Percentiles rank a stretch among this genome's conserved stretches.
phyloP scores from a whole-genome alignment of 331 rosid species.

The Quercus tomentella region DNA sequence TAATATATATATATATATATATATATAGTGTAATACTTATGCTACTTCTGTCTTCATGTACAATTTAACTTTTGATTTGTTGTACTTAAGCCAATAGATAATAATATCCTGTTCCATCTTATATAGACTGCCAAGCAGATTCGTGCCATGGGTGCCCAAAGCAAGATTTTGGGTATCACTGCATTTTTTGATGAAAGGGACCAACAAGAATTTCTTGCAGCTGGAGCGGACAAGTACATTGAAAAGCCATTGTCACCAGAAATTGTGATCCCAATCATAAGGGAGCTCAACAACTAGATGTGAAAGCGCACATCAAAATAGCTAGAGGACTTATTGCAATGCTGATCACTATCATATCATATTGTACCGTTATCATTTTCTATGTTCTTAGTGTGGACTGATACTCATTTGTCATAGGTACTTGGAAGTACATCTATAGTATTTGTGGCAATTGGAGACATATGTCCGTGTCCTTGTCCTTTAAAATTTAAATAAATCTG shows the following conservation, averaged over 20 bases:
- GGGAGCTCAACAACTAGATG: conserved; percentile 5
- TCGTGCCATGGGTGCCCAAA: conserved; percentile 11
- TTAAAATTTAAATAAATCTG: neutral
- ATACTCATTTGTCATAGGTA: neutral
- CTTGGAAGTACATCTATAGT: neutral
- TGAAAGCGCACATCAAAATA: neutral
- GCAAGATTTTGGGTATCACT: conserved; percentile 16
- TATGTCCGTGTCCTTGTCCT: neutral
- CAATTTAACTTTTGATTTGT: neutral
- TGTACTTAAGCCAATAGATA: neutral
- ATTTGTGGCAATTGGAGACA: neutral
- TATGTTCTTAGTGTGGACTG: neutral
- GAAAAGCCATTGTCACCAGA: conserved; percentile 20
- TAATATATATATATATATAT: no score
- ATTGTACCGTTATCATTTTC: neutral
- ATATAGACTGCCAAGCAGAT: conserved; percentile 15
- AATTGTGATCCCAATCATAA: conserved; percentile 18
- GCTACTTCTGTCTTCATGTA: no score
- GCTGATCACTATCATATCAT: neutral
- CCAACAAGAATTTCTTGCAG: conserved; percentile 12
- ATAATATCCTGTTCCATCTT: neutral
- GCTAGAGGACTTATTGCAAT: neutral
- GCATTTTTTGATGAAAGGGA: neutral
- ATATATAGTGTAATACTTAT: no score
- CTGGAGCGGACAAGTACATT: conserved; percentile 16